Evolutionary conservation across 2,329 filamentous ascomycete species (phyloP).

Genomic region (Emericellopsis cladophorae): DNA sequence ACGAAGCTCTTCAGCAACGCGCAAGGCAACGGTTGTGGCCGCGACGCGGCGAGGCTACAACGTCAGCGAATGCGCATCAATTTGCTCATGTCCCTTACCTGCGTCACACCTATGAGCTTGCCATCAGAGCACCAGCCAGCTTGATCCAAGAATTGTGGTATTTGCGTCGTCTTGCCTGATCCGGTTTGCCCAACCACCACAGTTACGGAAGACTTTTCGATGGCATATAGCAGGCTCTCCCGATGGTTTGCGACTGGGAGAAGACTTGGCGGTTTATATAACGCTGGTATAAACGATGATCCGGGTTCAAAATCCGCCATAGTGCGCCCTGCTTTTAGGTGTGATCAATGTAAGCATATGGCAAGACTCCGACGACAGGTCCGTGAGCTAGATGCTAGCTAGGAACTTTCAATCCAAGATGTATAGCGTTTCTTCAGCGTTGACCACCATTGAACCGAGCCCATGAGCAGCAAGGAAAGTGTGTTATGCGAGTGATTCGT

Average conservation of each 20-base stretch:
- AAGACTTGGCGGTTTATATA: slow-evolving; percentile 74
- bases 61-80: slow-evolving; percentile 4
- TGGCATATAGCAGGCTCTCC: slow-evolving; percentile 67
- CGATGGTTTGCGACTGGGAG: slow-evolving; percentile 80
- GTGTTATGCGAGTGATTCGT: too few species aligned
- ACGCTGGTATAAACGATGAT: slow-evolving; percentile 58
- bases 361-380: too few species aligned
- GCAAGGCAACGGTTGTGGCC: slow-evolving; percentile 75
- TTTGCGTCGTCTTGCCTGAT: slow-evolving; percentile 89
- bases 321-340: neutral
- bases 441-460: too few species aligned
- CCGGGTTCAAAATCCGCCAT: slow-evolving; percentile 47
- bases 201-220: slow-evolving; percentile 74
- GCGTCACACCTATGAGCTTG: slow-evolving; percentile 77
- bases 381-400: too few species aligned
- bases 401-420: too few species aligned
- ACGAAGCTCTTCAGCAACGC: slow-evolving; percentile 81
- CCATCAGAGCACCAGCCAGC: slow-evolving; percentile 82
- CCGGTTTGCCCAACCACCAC: slow-evolving; percentile 91
- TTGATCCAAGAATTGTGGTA: slow-evolving; percentile 80
- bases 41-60: slow-evolving; percentile 74
- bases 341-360: neutral
- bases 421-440: too few species aligned
- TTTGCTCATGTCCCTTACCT: slow-evolving; percentile 43
- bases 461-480: too few species aligned